A percentile compares a stretch with the other conserved stretches of the same genome.
Conservation (phyloP, 2,329 filamentous ascomycete species). For the Pseudogymnoascus sp. region DNA sequence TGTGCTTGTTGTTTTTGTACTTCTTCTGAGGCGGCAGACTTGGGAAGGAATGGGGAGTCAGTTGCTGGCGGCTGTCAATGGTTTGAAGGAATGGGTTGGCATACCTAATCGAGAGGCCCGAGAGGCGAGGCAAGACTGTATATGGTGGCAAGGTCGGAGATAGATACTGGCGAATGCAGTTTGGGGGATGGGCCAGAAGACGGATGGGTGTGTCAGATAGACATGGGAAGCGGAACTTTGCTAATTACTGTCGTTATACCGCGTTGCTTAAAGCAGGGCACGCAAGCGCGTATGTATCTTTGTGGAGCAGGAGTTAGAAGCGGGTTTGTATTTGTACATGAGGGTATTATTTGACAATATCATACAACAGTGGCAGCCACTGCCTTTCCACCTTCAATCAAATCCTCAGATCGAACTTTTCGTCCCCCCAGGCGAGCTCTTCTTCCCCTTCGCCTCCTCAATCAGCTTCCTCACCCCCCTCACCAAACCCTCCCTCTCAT, state of each 20-base stretch:
- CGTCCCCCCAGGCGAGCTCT: slow-evolving; percentile 20
- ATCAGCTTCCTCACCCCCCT: slow-evolving; percentile 58
- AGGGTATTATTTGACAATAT: slow-evolving; percentile 7
- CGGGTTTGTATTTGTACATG: slow-evolving; percentile 3
- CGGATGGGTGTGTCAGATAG: background rate
- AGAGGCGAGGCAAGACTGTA: background rate
- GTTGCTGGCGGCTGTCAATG: background rate
- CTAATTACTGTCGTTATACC: background rate
- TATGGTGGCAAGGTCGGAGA: background rate
- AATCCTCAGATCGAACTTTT: slow-evolving; percentile 8
- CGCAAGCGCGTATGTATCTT: background rate
- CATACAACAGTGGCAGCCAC: slow-evolving; percentile 1
- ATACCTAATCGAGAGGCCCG: background rate
- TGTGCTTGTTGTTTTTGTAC: slow-evolving; percentile 79
- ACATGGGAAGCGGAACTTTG: slow-evolving; percentile 5
- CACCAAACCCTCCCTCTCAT: slow-evolving; percentile 60
- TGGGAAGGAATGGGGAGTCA: background rate
- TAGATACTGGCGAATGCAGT: background rate
- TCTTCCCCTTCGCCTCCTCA: slow-evolving; percentile 40
- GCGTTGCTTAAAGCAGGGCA: background rate
- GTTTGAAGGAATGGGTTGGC: background rate
- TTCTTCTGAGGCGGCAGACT: slow-evolving; percentile 49
- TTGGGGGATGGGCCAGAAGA: background rate
- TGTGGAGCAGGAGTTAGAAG: background rate
- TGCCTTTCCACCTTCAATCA: background rate